Percentiles rank a stretch among this genome's conserved stretches.
phyloP scores from a whole-genome alignment of 257 asterid genomes.

The Nicotiana knightiana region DNA sequence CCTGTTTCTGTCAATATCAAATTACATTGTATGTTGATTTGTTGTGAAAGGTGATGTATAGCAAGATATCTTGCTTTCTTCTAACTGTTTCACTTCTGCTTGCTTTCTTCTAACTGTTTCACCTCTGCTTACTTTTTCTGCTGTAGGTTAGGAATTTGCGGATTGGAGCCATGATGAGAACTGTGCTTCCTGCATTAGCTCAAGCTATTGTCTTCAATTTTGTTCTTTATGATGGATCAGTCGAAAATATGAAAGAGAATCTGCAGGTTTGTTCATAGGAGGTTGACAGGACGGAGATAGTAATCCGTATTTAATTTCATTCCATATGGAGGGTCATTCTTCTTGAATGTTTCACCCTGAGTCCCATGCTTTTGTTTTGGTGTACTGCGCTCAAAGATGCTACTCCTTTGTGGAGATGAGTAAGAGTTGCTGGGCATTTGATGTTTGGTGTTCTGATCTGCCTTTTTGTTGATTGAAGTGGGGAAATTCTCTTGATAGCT shows the following conservation, averaged over 20 bases:
- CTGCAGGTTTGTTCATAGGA: constrained; percentile 55
- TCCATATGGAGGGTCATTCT: not conserved
- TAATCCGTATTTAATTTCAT: not conserved
- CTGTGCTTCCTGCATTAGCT: constrained; percentile 87
- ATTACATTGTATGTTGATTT: not conserved
- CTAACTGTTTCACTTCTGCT: not conserved
- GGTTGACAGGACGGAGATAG: not conserved
- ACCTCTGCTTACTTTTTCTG: not conserved
- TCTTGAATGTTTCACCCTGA: not conserved
- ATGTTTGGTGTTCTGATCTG: not conserved
- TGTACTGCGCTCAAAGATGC: not conserved
- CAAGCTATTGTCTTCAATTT: constrained; percentile 72
- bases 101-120: not conserved
- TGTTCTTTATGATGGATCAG: constrained; percentile 25
- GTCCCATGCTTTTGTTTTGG: not conserved
- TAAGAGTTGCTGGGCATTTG: not conserved
- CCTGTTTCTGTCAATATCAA: not conserved
- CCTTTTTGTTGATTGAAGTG: not conserved
- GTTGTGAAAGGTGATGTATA: not conserved
- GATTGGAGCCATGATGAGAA: constrained; percentile 93
- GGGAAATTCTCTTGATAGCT: not conserved
- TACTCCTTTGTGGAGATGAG: not conserved
- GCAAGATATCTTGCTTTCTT: not conserved
- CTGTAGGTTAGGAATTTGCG: constrained; percentile 79
- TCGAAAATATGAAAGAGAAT: constrained; percentile 54